Base-by-base conservation (phyloP, 2,329 filamentous ascomycete species). In the Decorospora gaudefroyi region DNA sequence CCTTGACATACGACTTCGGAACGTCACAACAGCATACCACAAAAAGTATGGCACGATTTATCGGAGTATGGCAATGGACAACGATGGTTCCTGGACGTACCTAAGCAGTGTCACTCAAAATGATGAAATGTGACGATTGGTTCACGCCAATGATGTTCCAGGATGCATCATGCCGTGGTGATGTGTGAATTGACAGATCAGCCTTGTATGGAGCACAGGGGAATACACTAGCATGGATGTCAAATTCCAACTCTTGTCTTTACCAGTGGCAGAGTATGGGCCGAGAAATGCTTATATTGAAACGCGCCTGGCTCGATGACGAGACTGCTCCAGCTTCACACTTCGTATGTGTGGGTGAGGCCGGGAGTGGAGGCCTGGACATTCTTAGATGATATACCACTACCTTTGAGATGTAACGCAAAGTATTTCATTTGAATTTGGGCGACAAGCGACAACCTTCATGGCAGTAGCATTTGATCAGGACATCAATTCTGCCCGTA, bases 191-290 rank as follows among this genome's bases (percentile, higher is more conserved):
- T 21, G 41, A 41, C 34, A 43, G 35, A 12, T 19, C 10, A 16
- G 13, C 13, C 5, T 18, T 13, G 31, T 15, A n/a, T 36, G 25
- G 21, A 23, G 13, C 22, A n/a, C 13, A 3, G 12, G 3, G 15
- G 12, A 9, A 6, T 12, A 4, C 16, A 11, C 25, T 65, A 93
- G 91, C 91, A 96, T 89, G 87, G 89, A 96, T 96, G 91, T 96
- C 91, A 96, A 96, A 96, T 96, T 96, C 84, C 91, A 93, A 92
- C 87, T 78, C 83, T 82, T 85, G 84, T 85, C 72, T 74, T 70
- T 58, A 45, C 37, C 74, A 85, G 72, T 96, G 88, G 86, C 88
- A 90, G 79, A 81, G 84, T 91, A 93, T 91, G 90, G 91, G 90
- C 90, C 88, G 91, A 95, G 90, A 95, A 90, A 90, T 96, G 90